Evolutionary conservation across 495 filamentous ascomycete species (phyloP), one percentile per base, ranked within the genome.

Genomic region (Hypoxylon crocopeplum): DNA sequence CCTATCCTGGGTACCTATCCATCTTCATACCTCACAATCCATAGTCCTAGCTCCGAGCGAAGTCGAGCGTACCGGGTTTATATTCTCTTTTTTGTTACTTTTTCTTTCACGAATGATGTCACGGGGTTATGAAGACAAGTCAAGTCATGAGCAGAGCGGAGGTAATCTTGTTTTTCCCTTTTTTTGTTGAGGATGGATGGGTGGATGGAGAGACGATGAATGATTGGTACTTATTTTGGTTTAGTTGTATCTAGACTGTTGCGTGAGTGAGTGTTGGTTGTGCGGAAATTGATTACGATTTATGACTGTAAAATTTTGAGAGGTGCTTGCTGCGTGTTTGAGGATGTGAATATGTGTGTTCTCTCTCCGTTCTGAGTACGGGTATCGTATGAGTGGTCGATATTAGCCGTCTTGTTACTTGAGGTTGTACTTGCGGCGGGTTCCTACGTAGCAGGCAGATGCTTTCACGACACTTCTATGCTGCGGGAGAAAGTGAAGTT

Each of bases 211-310:
- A 30, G 37, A 37, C 30, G 46, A 52, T 57, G 48, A 56, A 42
- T 57, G 47, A 48, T 24, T 40, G 16, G 25, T 15, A 12, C n/a
- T 7, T 34, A 12, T 20, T 41, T 48, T 53, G 16, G 33, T 30
- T 33, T 7, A 47, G 12, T 20, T 63, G 53, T 63, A 52, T 57
- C 59, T 63, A 63, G 59, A 63, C 46, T 63, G 59, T 39, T 56
- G 51, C 19, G 37, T 40, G 25, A 50, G 55, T 48, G 25, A 46
- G 34, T n/a, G 58, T 3, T 3, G 8, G 24, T 27, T 4, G 47
- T 52, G 45, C 27, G 59, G 58, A 62, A 62, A 51, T 62, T 62
- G 46, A 62, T 56, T 25, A 62, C 59, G 59, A 62, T 32, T 62
- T 62, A 62, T 56, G 59, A 62, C 59, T 51, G 49, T n/a, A n/a